A percentile compares a stretch with the other conserved stretches of the same genome.
Conservation (phyloP, 108 stramenopile species). For the Cyclotella kingstonii region DNA sequence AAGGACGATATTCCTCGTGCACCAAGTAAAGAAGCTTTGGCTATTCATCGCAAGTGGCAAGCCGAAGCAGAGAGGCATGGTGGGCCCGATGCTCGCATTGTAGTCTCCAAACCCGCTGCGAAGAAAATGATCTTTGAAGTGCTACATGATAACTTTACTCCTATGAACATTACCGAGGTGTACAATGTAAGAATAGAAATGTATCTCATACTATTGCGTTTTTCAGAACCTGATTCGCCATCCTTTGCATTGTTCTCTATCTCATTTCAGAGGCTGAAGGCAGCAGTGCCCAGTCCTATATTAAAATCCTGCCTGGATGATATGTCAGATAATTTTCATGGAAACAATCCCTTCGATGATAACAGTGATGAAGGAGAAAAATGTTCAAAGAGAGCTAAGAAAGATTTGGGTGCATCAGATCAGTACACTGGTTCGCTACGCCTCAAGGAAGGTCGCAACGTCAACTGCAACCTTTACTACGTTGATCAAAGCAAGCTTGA, state of each 20-base stretch:
- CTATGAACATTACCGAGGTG: conserved; percentile 79
- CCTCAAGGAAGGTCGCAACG: conserved; percentile 64
- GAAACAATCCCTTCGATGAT: conserved; percentile 46
- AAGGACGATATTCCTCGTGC: neutral
- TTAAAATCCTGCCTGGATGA: conserved; percentile 63
- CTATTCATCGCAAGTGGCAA: conserved; percentile 66
- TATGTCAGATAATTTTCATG: conserved; percentile 52
- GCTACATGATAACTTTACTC: conserved; percentile 62
- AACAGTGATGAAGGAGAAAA: conserved; percentile 54
- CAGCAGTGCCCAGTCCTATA: conserved; percentile 62
- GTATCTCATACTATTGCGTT: neutral
- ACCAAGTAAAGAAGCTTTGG: conserved; percentile 20
- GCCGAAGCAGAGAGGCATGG: conserved; percentile 63
- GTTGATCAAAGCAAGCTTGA: conserved; percentile 62
- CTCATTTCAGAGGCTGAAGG: conserved; percentile 44
- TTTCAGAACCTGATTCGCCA: too few species aligned
- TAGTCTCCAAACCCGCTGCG: conserved; percentile 62
- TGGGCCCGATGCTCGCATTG: conserved; percentile 58
- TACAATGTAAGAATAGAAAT: conserved; percentile 44
- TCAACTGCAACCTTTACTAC: conserved; percentile 67
- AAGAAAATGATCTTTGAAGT: conserved; percentile 75
- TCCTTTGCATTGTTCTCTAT: too few species aligned
- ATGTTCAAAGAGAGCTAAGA: conserved; percentile 22
- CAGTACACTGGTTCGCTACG: conserved; percentile 56
- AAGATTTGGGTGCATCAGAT: conserved; percentile 23